Conservation (phyloP, 2,329 filamentous ascomycete species). For the Sclerotinia subarctica region DNA sequence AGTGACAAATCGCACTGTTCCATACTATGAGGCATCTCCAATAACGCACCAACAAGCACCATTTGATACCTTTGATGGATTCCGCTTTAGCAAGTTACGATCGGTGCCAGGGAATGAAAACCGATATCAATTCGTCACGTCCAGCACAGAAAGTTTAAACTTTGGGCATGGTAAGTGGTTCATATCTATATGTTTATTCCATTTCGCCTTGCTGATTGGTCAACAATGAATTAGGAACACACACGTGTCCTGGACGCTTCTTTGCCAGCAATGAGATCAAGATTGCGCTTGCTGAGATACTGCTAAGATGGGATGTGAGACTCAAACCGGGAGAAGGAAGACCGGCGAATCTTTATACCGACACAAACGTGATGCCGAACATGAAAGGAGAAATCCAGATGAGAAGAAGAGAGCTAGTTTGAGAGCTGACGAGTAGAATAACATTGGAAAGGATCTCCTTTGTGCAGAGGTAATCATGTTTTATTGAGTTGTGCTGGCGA, state of each 20-base stretch:
- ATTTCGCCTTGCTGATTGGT: not conserved
- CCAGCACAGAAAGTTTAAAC: conserved; percentile 36
- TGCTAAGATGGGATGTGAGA: conserved; percentile 37
- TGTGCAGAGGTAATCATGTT: not conserved
- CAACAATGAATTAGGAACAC: conserved; percentile 34
- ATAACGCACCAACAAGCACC: conserved; percentile 7
- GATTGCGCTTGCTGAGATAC: conserved; percentile 34
- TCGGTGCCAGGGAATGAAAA: conserved; percentile 31
- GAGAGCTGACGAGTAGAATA: not conserved
- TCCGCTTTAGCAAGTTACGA: conserved; percentile 33
- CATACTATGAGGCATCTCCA: conserved; percentile 19
- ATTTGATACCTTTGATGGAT: conserved; percentile 30
- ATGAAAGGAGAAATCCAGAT: conserved; percentile 17
- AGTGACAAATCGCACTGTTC: conserved; percentile 14
- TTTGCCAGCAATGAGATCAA: conserved; percentile 42
- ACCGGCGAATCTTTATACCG: conserved; percentile 48
- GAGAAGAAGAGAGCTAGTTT: conserved; percentile 1
- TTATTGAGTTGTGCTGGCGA: not conserved
- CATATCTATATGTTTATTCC: not conserved
- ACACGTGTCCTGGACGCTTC: conserved; percentile 44
- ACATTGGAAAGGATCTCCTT: too few species aligned
- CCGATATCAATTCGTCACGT: conserved; percentile 40
- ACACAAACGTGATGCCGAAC: conserved; percentile 13
- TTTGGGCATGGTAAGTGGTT: conserved; percentile 42
- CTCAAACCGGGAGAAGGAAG: conserved; percentile 61